Evolutionary conservation across 2,329 filamentous ascomycete genomes (phyloP).

Genomic region (Verruconis gallopava): DNA sequence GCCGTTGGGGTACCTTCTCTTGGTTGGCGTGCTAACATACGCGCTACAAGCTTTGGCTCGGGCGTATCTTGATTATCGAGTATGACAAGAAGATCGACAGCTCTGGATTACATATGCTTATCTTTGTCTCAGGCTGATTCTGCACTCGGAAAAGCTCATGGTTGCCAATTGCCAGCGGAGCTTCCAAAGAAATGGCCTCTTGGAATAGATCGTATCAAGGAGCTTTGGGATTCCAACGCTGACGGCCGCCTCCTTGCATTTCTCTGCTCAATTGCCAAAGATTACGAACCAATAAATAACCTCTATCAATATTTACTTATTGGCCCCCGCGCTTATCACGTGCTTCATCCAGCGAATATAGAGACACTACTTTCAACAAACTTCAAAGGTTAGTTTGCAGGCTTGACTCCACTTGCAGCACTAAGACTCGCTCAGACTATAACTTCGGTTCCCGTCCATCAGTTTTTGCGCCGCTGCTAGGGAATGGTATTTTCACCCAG

Average conservation of each 20-base stretch:
- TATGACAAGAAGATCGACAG: not conserved
- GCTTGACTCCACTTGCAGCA: not conserved
- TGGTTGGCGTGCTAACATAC: too few species aligned
- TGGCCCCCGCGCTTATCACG: constrained; percentile 17
- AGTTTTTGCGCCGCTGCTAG: constrained; percentile 2
- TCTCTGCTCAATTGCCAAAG: constrained; percentile 13
- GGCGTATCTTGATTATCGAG: constrained; percentile 1
- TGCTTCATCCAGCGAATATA: constrained; percentile 18
- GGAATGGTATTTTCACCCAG: constrained; percentile 6
- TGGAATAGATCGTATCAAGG: constrained; percentile 18
- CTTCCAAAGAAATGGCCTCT: constrained; percentile 17
- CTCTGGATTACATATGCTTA: not conserved
- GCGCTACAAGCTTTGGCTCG: too few species aligned
- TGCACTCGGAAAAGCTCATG: constrained; percentile 8
- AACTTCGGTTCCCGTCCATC: not conserved
- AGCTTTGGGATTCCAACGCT: constrained; percentile 23
- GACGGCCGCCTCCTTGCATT: constrained; percentile 13
- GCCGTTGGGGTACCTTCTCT: too few species aligned
- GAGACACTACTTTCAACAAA: constrained; percentile 17
- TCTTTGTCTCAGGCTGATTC: constrained; percentile 8
- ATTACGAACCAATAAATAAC: constrained; percentile 16
- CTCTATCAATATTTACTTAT: constrained; percentile 19
- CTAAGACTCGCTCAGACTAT: constrained; percentile 1
- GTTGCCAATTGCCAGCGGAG: constrained; percentile 14
- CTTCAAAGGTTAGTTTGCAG: constrained; percentile 12